Evolutionary conservation across 108 stramenopile genomes (phyloP).

Genomic region (Skeletonema tropicum): DNA sequence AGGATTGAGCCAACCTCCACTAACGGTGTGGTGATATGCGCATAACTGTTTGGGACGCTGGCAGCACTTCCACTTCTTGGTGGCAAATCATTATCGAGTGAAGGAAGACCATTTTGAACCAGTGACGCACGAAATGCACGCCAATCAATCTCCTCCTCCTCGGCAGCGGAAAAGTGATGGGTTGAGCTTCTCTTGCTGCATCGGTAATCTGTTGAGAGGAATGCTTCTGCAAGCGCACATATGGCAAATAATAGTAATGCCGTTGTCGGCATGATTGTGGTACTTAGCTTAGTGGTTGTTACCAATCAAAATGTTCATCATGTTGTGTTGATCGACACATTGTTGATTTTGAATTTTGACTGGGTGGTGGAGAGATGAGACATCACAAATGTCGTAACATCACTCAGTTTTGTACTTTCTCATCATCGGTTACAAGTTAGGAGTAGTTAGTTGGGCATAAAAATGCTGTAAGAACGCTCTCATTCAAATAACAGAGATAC

Average conservation of each 20-base stretch:
- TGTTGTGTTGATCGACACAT: no score
- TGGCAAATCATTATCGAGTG: conserved; percentile 1
- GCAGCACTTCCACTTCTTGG: background rate
- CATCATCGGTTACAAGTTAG: no score
- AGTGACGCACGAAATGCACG: conserved; percentile 40
- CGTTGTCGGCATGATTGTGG: no score
- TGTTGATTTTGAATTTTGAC: no score
- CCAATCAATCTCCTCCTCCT: conserved; percentile 26
- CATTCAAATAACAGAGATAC: no score
- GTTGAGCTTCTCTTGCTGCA: background rate
- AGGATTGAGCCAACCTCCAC: conserved; percentile 37
- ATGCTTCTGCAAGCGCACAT: background rate
- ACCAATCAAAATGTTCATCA: no score
- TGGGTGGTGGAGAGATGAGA: no score
- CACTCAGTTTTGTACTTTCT: no score
- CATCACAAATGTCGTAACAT: no score
- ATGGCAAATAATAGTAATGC: background rate
- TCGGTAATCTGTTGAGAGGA: background rate
- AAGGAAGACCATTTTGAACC: conserved; percentile 39
- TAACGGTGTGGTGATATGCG: conserved; percentile 31
- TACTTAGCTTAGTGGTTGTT: no score
- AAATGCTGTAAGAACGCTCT: no score
- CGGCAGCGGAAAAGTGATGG: background rate
- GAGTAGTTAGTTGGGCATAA: no score
- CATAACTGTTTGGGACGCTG: background rate